Evolutionary conservation across 106 monocot species (phyloP), one percentile per base, ranked within the genome.

Genomic region (Phalaenopsis aphrodite): DNA sequence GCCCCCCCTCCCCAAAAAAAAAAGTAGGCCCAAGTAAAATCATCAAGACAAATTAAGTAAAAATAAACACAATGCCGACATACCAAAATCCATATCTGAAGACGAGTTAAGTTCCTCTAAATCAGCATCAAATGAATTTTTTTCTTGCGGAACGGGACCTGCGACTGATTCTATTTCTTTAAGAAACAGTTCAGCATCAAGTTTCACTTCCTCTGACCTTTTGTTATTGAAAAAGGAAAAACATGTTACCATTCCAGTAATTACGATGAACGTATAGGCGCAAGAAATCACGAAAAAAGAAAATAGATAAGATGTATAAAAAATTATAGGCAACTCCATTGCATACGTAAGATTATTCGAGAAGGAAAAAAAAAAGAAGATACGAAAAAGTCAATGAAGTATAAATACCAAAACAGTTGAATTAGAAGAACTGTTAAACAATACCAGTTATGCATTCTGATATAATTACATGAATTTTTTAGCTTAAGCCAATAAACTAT

Each of bases 81-180:
- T 89, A 93, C 93, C 99, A 78, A 87, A 89, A 82, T 92, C 93
- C 85, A 95, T 87, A 52, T 92, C 93, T 11, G 94, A 94, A 57
- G 87, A 84, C 72, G 92, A 87, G 24, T 82, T 52, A 42, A 56
- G 46, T 78, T 84, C 90, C 45, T 88, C 92, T 46, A 64, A 56
- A 46, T 88, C 86, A 71, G 46, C 82, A 83, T 87, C 85, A 72
- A 41, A 5, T 77, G 37, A 69, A 77, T 42, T 18, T 77, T 56
- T 81, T 55, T 81, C 83, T 42, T 41, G 75, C 45, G 67, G 17
- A 42, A 55, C 71, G 3, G 79, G 75, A 48, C 85, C 86, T 8
- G 88, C 15, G 19, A 90, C 84, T 16, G 93, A 89, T 80, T 88
- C 92, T 88, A 99, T 86, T 23, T 90, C 92, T 80, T 88, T 95